Conservation (phyloP, 345 rosid genomes). For the Bruguiera sexangula region DNA sequence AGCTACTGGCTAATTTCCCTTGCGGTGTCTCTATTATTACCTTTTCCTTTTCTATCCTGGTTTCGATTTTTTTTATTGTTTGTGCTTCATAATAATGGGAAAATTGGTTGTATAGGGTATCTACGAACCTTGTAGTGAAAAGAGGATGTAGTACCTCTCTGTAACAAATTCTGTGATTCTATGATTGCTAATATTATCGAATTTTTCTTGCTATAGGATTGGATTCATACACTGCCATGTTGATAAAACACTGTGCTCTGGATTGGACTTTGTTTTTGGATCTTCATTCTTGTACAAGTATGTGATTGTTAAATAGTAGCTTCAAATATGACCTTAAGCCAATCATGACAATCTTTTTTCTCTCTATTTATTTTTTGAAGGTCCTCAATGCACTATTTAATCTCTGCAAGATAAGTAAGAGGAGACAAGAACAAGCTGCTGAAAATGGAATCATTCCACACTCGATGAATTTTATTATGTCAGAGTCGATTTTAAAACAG, state of each 20-base stretch:
- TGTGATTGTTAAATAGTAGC: not conserved
- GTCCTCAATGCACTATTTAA: conserved; percentile 94
- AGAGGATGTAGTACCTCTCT: not conserved
- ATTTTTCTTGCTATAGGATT: no score
- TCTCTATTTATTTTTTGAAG: conserved; percentile 36
- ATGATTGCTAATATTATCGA: not conserved
- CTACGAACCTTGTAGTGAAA: not conserved
- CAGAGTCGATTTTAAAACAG: conserved; percentile 72
- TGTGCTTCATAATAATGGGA: not conserved
- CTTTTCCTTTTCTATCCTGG: not conserved
- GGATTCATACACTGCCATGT: no score
- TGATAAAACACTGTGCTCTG: not conserved
- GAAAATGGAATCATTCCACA: conserved; percentile 99
- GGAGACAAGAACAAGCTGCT: conserved; percentile 99
- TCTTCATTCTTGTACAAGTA: not conserved
- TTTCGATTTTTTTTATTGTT: not conserved
- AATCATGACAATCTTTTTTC: not conserved
- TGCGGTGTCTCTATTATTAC: not conserved
- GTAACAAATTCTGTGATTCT: not conserved
- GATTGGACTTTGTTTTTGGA: not conserved
- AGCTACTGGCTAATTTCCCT: not conserved
- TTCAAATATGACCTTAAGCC: not conserved
- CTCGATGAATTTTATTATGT: conserved; percentile 76
- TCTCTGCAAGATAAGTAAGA: conserved; percentile 97
- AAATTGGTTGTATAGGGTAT: not conserved